Percentiles rank a stretch among this genome's conserved stretches.
These are phyloP conservation scores for Abelmoschus esculentus DNA, from an alignment of 345 rosid genomes.

Conservation along the genomic window DNA sequence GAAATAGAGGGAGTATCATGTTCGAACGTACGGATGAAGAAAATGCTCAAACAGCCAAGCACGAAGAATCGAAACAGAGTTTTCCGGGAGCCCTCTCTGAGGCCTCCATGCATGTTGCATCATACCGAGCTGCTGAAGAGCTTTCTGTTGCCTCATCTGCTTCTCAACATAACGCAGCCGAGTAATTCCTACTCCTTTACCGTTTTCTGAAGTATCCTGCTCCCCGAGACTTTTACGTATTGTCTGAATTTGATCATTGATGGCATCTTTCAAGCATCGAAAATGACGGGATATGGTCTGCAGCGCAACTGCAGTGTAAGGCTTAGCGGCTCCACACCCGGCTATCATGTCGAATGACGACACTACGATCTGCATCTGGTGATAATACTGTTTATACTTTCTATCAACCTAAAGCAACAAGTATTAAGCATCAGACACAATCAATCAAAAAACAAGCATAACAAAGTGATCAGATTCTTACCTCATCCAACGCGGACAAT, in stretches of 20 bases:
- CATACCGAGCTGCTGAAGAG: conserved; percentile 86
- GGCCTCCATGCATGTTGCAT: conserved; percentile 94
- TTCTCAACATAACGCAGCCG: conserved; percentile 86
- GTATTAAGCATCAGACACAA: neutral
- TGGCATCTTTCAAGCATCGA: conserved; percentile 83
- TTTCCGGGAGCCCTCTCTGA: conserved; percentile 92
- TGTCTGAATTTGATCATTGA: conserved; percentile 57
- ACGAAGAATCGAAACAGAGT: conserved; percentile 83
- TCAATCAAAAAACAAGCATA: neutral
- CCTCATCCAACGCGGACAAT: conserved; percentile 86
- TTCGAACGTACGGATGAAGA: conserved; percentile 76
- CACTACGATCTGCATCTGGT: conserved; percentile 93
- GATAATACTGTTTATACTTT: conserved; percentile 86
- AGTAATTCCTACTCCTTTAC: conserved; percentile 61
- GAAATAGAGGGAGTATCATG: neutral
- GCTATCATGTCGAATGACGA: conserved; percentile 88
- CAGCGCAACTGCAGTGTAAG: conserved; percentile 80
- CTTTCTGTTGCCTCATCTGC: conserved; percentile 84
- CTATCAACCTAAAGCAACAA: conserved; percentile 63
- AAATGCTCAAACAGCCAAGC: conserved; percentile 99
- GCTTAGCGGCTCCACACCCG: conserved; percentile 81
- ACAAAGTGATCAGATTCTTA: conserved; percentile 21
- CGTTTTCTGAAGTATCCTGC: conserved; percentile 53
- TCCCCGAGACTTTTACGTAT: conserved; percentile 74
- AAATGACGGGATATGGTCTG: conserved; percentile 94